Evolutionary conservation across 202 grass and related monocot genomes (phyloP).

Genomic region (Schoenoplectus tabernaemontani): DNA sequence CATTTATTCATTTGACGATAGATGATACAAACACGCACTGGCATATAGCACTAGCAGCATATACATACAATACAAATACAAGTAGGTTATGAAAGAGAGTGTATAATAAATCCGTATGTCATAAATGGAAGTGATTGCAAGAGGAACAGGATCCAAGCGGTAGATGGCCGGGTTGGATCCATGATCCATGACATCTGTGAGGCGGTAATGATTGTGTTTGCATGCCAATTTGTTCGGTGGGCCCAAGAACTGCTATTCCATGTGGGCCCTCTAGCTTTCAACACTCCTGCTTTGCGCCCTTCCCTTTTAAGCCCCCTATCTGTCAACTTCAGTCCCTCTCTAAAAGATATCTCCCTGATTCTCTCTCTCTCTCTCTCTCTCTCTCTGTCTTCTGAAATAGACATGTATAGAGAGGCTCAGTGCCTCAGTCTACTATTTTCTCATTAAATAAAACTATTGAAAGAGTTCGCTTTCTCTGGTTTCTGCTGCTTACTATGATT

Average conservation of each 20-base stretch:
- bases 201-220: constrained; percentile 33
- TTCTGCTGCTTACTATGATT: neutral
- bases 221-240: constrained; percentile 23
- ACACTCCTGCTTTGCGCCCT: constrained; percentile 27
- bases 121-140: neutral
- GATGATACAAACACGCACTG: neutral
- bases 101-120: neutral
- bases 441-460: neutral
- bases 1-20: neutral
- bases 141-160: neutral
- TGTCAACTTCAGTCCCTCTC: constrained; percentile 53
- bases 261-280: constrained; percentile 27
- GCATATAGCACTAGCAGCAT: too few relatives aligned
- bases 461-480: neutral
- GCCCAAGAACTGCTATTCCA: constrained; percentile 1
- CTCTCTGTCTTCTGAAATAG: neutral
- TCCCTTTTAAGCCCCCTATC: constrained; percentile 30
- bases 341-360: constrained; percentile 49
- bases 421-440: neutral
- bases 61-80: neutral
- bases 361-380: constrained; percentile 21
- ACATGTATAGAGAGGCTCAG: constrained; percentile 6
- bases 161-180: neutral
- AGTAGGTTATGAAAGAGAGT: neutral
- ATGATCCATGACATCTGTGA: neutral